Conservation (phyloP, 352 stramenopile species). For the Phytophthora syringae region DNA sequence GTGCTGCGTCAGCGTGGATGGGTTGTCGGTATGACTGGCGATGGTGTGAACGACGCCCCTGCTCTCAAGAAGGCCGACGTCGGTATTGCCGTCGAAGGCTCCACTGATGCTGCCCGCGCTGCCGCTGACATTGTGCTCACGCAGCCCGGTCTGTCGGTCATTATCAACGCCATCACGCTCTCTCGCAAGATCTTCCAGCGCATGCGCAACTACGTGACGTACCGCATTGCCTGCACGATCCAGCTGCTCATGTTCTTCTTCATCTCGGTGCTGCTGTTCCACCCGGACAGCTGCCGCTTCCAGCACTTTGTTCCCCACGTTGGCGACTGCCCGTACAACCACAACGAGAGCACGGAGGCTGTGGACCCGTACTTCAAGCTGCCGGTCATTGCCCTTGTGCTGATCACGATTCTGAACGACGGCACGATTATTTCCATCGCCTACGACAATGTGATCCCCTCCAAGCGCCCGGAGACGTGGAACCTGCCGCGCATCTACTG, state of each 20-base stretch:
- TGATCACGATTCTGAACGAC: slow-evolving; percentile 97
- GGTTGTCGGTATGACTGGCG: slow-evolving; percentile 81
- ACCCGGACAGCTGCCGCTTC: slow-evolving; percentile 81
- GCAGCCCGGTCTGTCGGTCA: slow-evolving; percentile 92
- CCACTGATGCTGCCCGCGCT: slow-evolving; percentile 88
- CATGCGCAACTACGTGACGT: slow-evolving; percentile 95
- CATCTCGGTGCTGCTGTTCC: slow-evolving; percentile 91
- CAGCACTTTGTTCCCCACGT: slow-evolving; percentile 65
- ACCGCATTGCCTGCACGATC: slow-evolving; percentile 92
- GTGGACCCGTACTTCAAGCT: slow-evolving; percentile 91
- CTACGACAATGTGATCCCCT: slow-evolving; percentile 88
- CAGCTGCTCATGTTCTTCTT: slow-evolving; percentile 95
- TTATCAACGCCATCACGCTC: slow-evolving; percentile 91
- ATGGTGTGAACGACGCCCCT: slow-evolving; percentile 73
- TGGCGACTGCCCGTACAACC: slow-evolving; percentile 57
- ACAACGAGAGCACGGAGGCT: slow-evolving; percentile 49
- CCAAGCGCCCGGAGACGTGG: slow-evolving; percentile 74
- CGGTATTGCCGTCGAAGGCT: slow-evolving; percentile 82
- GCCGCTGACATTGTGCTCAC: slow-evolving; percentile 95
- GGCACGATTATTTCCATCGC: slow-evolving; percentile 93
- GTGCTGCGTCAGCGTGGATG: slow-evolving; percentile 82
- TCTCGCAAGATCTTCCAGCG: slow-evolving; percentile 94
- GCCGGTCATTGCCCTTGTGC: slow-evolving; percentile 92
- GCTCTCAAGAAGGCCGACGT: slow-evolving; percentile 77
- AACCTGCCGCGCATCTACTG: slow-evolving; percentile 72